Conservation (phyloP, 2,329 filamentous ascomycete species). For the Fusarium subtropicale region DNA sequence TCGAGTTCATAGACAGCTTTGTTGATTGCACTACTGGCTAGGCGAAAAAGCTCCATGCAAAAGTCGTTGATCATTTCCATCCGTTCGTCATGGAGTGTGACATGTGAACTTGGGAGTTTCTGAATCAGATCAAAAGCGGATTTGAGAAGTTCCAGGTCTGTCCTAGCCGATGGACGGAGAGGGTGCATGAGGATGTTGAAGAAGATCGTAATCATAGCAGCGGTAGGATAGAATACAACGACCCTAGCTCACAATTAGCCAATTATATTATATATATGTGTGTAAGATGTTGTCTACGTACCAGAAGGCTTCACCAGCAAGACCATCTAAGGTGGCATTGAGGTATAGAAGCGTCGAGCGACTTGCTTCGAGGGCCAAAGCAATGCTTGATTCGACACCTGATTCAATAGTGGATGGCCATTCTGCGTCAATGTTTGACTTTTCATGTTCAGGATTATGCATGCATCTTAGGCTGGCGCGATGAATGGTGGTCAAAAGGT, state of each 20-base stretch:
- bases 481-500: conserved; percentile 67
- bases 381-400: conserved; percentile 64
- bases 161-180: conserved; percentile 54
- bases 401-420: conserved; percentile 49
- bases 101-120: conserved; percentile 49
- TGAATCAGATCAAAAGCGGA: conserved; percentile 58
- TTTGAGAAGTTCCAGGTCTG: conserved; percentile 61
- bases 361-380: conserved; percentile 66
- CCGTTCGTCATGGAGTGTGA: conserved; percentile 52
- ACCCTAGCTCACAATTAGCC: conserved; percentile 52
- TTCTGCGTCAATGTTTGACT: conserved; percentile 37
- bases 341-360: conserved; percentile 65
- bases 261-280: background rate
- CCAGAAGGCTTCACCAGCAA: conserved; percentile 64
- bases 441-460: background rate
- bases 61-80: too few species aligned
- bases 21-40: conserved; percentile 57
- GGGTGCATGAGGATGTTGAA: conserved; percentile 65
- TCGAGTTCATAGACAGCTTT: conserved; percentile 16
- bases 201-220: conserved; percentile 65
- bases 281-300: conserved; percentile 42
- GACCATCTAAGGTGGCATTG: conserved; percentile 54
- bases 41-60: conserved; percentile 56
- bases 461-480: conserved; percentile 64
- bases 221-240: conserved; percentile 68